These are phyloP conservation scores for Phytomonas sp. DNA, from an alignment of 208 protist genomes.

Conservation along the genomic window DNA sequence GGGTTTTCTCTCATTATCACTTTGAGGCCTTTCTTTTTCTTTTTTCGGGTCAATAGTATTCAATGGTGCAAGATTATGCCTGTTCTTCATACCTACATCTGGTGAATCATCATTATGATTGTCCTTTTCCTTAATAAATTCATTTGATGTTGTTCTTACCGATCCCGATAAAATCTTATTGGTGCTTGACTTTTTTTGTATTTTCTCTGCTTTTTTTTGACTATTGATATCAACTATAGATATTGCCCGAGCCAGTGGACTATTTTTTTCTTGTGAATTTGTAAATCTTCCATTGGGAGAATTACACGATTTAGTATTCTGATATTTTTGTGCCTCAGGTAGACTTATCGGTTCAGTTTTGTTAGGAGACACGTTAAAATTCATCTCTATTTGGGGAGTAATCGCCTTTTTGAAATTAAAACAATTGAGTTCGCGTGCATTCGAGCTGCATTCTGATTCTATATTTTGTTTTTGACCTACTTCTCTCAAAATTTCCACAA, in stretches of 20 bases:
- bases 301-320: not conserved
- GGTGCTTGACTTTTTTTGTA: constrained; percentile 6
- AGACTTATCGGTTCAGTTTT: not conserved
- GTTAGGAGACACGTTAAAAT: not conserved
- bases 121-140: not conserved
- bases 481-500: constrained; percentile 9
- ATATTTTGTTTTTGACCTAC: constrained; percentile 1
- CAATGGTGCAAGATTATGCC: not conserved
- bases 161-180: not conserved
- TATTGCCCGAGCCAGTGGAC: not conserved
- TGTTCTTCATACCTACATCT: not conserved
- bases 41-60: not conserved
- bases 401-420: constrained; percentile 28
- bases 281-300: not conserved
- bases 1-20: not conserved
- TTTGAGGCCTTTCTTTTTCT: not conserved
- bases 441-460: not conserved
- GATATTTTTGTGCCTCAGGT: constrained; percentile 11
- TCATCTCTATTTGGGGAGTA: not conserved
- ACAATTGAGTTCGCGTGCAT: constrained; percentile 14
- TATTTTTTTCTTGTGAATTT: not conserved
- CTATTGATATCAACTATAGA: constrained; percentile 7
- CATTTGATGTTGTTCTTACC: not conserved
- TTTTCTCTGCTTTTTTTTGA: constrained; percentile 13
- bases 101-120: not conserved